Percentiles rank a stretch among this genome's conserved stretches.
Evolutionary conservation across 2,329 filamentous ascomycete species (phyloP).

Genomic region (Alternaria viburni): DNA sequence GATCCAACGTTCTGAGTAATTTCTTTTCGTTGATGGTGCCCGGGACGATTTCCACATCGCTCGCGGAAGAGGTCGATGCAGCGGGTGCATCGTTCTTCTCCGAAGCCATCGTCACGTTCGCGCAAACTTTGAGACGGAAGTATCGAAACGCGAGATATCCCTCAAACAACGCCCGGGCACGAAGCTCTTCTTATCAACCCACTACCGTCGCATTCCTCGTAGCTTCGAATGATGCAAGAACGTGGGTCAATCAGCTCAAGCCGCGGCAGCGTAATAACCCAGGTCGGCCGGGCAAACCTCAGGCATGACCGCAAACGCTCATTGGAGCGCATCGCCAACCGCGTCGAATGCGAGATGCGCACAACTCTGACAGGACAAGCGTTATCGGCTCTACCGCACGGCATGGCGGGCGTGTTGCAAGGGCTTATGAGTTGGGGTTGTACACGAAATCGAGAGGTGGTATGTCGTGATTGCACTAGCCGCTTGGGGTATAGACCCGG

Average conservation of each 20-base stretch:
- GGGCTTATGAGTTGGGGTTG: slow-evolving; percentile 10
- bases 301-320: neutral
- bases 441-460: slow-evolving; percentile 40
- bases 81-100: slow-evolving; percentile 26
- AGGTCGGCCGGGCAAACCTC: slow-evolving; percentile 3
- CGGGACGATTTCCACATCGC: slow-evolving; percentile 33
- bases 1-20: slow-evolving; percentile 63
- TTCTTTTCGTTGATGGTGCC: slow-evolving; percentile 59
- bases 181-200: slow-evolving; percentile 4
- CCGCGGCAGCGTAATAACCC: slow-evolving; percentile 12
- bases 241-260: slow-evolving; percentile 22
- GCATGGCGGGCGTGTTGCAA: neutral
- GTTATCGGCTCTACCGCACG: slow-evolving; percentile 4
- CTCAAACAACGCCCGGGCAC: neutral
- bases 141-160: neutral
- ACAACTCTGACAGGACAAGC: neutral
- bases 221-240: slow-evolving; percentile 42
- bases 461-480: slow-evolving; percentile 43
- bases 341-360: slow-evolving; percentile 11
- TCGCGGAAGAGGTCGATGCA: slow-evolving; percentile 30
- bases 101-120: slow-evolving; percentile 24
- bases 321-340: slow-evolving; percentile 23
- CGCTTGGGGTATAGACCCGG: neutral
- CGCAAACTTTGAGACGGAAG: too few species aligned
- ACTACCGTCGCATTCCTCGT: neutral